Conservation (phyloP, 306 rosid species). For the Cucumis cinereus region DNA sequence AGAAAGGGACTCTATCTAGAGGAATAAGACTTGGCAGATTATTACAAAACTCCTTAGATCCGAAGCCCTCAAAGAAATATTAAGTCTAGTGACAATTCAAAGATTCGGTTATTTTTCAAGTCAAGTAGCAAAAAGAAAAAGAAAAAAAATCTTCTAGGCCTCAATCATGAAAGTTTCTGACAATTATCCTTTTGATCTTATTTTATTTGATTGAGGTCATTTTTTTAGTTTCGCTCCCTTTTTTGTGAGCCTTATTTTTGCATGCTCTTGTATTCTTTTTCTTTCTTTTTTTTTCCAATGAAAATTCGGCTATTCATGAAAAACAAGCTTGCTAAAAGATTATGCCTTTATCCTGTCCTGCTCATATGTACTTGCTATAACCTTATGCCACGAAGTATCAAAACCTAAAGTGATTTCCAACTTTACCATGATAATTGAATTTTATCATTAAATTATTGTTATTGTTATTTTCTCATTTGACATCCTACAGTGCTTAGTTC, state of each 20-base stretch:
- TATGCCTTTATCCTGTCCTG: neutral
- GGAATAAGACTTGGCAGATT: neutral
- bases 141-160: neutral
- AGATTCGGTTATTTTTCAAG: too few species aligned
- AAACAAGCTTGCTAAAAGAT: neutral
- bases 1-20: too few species aligned
- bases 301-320: neutral
- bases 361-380: neutral
- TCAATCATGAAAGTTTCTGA: neutral
- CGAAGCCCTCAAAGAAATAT: neutral
- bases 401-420: neutral
- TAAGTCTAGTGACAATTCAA: neutral
- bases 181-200: neutral
- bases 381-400: neutral
- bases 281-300: neutral
- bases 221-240: neutral
- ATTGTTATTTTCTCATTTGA: neutral
- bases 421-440: neutral
- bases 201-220: neutral
- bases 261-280: neutral
- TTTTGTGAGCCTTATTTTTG: neutral
- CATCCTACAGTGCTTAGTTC: neutral
- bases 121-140: too few species aligned
- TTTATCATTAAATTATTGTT: neutral
- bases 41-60: neutral